Evolutionary conservation across 192 early-diverging fungal genomes (phyloP), one percentile per base, ranked within the genome.

Genomic region (Dispira parvispora): DNA sequence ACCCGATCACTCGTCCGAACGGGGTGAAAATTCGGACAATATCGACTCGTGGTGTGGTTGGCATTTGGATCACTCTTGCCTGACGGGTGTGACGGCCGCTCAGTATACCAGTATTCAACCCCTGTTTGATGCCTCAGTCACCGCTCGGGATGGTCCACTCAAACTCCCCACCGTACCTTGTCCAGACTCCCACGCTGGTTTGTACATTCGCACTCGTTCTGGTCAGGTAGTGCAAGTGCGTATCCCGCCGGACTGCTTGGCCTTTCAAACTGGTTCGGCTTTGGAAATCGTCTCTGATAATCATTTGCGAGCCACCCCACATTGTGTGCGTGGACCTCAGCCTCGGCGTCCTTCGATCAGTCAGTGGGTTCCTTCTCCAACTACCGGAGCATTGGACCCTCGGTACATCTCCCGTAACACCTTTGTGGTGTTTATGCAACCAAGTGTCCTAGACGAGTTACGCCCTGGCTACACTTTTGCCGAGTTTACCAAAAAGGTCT

Each of bases 381-480:
- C 32, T 38, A 38, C 32, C 32, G 32, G 32, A 4, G 74, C 63
- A 25, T 55, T 49, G 11, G 60, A 63, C 11, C 71, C 67, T 50
- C 62, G 68, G 0, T 56, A 69, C 44, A 57, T 85, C 46, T 74
- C 79, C 14, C 53, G 85, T 43, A 84, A 82, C 66, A 87, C 85
- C 5, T 80, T 87, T 68, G 85, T 82, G 0, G 80, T 85, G 18
- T 87, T 87, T 63, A 80, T 85, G 74, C 85, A 87, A 68, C 85
- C 85, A 26, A 65, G 73, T 53, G 65, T 74, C 11, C 62, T 81
- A 69, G 46, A 74, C 65, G 50, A 67, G 55, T 56, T 82, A 28
- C 64, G 25, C 10, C 46, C 58, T 3, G 75, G 64, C 46, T 43
- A 64, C 56, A 79, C 73, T 2, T 82, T 82, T 68, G 68, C 65